Conservation (phyloP, 805 yeast genomes). For the Kodamaea lidongshanica region DNA sequence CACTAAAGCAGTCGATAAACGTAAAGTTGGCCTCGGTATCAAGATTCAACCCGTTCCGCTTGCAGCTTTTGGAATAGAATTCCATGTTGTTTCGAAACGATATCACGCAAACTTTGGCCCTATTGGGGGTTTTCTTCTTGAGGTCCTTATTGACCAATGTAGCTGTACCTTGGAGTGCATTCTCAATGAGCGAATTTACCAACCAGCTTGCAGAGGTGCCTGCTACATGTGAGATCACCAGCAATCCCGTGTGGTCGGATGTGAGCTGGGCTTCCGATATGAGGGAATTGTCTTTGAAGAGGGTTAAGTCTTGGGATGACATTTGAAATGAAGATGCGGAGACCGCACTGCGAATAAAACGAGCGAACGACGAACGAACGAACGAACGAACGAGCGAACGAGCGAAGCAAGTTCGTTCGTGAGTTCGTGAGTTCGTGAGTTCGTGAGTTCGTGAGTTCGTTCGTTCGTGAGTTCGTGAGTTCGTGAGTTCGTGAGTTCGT, state of each 20-base stretch:
- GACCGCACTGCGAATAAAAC: no score
- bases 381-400: no score
- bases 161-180: slow-evolving; percentile 42
- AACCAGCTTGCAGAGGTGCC: slow-evolving; percentile 67
- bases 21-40: slow-evolving; percentile 20
- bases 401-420: no score
- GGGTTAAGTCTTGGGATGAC: slow-evolving; percentile 56
- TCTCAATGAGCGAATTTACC: slow-evolving; percentile 48
- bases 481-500: no score
- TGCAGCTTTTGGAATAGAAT: slow-evolving; percentile 28
- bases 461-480: no score
- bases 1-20: slow-evolving; percentile 43
- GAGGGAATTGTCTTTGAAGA: slow-evolving; percentile 48
- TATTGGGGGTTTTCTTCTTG: slow-evolving; percentile 11
- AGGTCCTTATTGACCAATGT: slow-evolving; percentile 32
- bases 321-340: slow-evolving; percentile 12
- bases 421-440: no score
- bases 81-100: slow-evolving; percentile 32
- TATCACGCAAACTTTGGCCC: slow-evolving; percentile 28
- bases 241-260: slow-evolving; percentile 11
- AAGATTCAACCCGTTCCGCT: slow-evolving; percentile 36
- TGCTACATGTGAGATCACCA: slow-evolving; percentile 28
- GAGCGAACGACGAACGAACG: no score
- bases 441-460: no score
- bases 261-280: slow-evolving; percentile 21